phyloP scores from a whole-genome alignment of 1,284 basidiomycete genomes.

The Fomitopsis betulina region DNA sequence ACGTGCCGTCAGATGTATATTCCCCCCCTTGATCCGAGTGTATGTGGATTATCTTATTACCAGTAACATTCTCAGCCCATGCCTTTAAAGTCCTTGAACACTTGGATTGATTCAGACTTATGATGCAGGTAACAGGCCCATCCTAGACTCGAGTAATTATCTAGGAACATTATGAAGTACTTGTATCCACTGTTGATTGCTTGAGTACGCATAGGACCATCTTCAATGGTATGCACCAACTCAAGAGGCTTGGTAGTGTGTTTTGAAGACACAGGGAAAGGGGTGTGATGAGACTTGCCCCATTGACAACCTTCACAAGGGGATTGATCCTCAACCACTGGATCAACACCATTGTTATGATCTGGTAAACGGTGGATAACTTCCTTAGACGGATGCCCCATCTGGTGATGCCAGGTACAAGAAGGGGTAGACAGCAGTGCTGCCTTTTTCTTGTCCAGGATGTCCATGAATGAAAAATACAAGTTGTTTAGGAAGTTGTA shows the following conservation, averaged over 20 bases:
- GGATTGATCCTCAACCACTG: background rate
- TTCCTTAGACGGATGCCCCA: background rate
- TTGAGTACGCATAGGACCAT: background rate
- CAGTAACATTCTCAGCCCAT: background rate
- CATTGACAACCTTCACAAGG: background rate
- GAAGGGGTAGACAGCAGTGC: background rate
- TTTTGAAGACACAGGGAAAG: background rate
- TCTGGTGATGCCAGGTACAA: background rate
- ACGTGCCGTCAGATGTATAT: background rate
- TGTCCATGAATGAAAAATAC: background rate
- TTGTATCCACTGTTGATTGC: background rate
- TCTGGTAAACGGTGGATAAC: background rate
- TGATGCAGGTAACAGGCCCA: background rate
- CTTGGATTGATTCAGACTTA: background rate
- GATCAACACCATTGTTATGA: background rate
- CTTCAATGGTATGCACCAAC: background rate
- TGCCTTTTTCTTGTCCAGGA: background rate
- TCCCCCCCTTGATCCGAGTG: background rate
- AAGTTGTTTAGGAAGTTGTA: background rate
- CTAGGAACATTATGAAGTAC: background rate
- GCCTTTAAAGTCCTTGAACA: background rate
- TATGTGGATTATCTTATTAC: background rate
- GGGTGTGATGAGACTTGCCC: background rate
- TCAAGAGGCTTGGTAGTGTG: background rate
- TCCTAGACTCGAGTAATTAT: background rate